A percentile compares a stretch with the other conserved stretches of the same genome.
Evolutionary conservation across 139 green algal species (phyloP).

Genomic region (Ettlia oleoabundans): DNA sequence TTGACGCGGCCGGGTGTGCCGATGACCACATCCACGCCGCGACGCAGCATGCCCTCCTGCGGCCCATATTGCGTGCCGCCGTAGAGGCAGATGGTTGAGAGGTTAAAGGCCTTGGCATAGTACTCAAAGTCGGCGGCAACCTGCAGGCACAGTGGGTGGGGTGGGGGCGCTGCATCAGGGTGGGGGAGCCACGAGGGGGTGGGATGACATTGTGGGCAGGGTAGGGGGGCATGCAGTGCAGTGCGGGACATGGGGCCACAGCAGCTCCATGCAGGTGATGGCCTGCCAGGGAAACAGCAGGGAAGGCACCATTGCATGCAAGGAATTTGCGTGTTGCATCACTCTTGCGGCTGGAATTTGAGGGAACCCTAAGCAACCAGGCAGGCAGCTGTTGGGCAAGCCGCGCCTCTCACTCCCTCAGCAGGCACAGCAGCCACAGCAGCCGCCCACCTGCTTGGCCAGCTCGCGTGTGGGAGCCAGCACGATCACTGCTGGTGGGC

Average conservation of each 20-base stretch:
- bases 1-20: slow-evolving; percentile 95
- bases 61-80: slow-evolving; percentile 87
- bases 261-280: no score
- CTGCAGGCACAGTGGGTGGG: slow-evolving; percentile 55
- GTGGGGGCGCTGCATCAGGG: background rate
- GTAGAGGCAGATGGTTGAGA: slow-evolving; percentile 92
- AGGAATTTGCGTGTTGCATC: no score
- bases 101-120: slow-evolving; percentile 73
- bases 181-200: background rate
- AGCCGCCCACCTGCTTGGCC: slow-evolving; percentile 88
- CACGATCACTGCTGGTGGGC: slow-evolving; percentile 82
- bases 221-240: no score
- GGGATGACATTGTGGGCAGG: background rate
- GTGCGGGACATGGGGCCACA: no score
- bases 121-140: slow-evolving; percentile 92
- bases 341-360: no score
- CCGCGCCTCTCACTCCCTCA: no score
- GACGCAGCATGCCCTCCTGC: slow-evolving; percentile 76
- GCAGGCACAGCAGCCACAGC: no score
- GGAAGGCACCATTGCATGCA: no score
- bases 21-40: slow-evolving; percentile 96
- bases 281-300: no score
- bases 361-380: no score
- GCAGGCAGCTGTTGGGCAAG: no score
- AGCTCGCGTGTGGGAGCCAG: slow-evolving; percentile 97